Base-by-base conservation (phyloP, 2,329 filamentous ascomycete species). In the Penicillium sp. region DNA sequence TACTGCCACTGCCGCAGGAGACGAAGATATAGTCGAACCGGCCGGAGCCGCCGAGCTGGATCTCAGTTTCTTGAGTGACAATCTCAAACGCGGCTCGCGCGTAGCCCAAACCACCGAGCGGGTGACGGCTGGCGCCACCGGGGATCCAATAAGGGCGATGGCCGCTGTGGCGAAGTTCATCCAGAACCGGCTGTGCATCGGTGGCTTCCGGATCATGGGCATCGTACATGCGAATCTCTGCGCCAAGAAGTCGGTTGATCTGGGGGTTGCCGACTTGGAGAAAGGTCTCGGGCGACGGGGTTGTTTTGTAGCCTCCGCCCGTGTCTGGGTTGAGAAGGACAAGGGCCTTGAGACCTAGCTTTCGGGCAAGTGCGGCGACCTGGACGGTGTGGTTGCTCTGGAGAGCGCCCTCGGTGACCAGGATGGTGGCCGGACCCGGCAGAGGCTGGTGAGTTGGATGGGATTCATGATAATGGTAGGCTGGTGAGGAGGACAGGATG, bases 181-280 rank as follows among this genome's bases (percentile, higher is more conserved):
- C 47, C 29, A 69, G 45, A 4, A 66, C 47, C 4, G 54, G 49
- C 1, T 43, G 48, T 6, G 56, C 52, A 39, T 59, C 56, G 2
- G 46, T 36, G 9, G 56, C 45, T 3, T 63, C 45, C 0, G 59
- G 48, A 76, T 86, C 52, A 65, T 85, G 25, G 70, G 85, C 45
- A 59, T 86, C 33, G 69, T 82, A 59, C 65, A 78, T 24, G 71
- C 82, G 49, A 71, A 81, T 58, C 61, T 66, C 24, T 68, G 71
- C 46, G 54, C 63, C 52, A 9, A 65, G 41, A 45, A 69, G 44
- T 51, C 62, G 52, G 33, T 60, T 53, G 27, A 65, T 47, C 36
- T 66, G 63, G 27, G 60, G 56, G 13, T 67, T 67, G 0, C 64
- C 64, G 3, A 47, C 46, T 12, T 54, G 51, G 26, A 57, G 12